Percentiles rank a stretch among this genome's conserved stretches.
Evolutionary conservation across 768 basidiomycete species (phyloP).

Genomic region (Strobilomyces confusus): DNA sequence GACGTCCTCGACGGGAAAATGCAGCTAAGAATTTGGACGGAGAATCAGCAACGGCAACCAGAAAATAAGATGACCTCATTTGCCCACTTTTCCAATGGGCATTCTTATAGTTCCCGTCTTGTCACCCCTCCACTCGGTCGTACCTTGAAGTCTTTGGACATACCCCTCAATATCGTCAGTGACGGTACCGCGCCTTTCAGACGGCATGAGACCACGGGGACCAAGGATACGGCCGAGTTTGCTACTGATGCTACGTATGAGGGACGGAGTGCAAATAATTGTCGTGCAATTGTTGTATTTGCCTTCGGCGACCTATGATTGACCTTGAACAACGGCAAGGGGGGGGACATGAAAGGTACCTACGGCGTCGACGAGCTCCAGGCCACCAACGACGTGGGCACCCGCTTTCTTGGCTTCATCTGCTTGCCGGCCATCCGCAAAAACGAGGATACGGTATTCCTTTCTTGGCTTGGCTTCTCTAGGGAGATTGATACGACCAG

Average conservation of each 20-base stretch:
- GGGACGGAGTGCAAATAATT: slow-evolving; percentile 76
- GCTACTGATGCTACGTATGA: slow-evolving; percentile 75
- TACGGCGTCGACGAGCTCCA: slow-evolving; percentile 85
- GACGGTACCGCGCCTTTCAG: slow-evolving; percentile 89
- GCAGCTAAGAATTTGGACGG: slow-evolving; percentile 44
- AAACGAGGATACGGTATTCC: slow-evolving; percentile 83
- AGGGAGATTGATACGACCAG: slow-evolving; percentile 85
- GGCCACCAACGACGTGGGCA: slow-evolving; percentile 86
- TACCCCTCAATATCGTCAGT: slow-evolving; percentile 84
- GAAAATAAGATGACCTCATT: background rate
- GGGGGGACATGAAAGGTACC: slow-evolving; percentile 27
- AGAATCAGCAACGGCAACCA: background rate
- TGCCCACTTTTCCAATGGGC: slow-evolving; percentile 70
- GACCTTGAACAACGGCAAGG: background rate
- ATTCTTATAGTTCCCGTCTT: slow-evolving; percentile 79
- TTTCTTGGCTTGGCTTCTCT: slow-evolving; percentile 68
- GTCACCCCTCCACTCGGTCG: slow-evolving; percentile 92
- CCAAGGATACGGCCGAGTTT: slow-evolving; percentile 78
- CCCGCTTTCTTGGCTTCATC: slow-evolving; percentile 85
- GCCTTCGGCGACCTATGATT: slow-evolving; percentile 63
- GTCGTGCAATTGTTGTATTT: slow-evolving; percentile 69
- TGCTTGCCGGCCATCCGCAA: slow-evolving; percentile 80
- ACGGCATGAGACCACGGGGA: slow-evolving; percentile 94
- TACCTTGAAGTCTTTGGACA: slow-evolving; percentile 73
- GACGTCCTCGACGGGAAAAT: slow-evolving; percentile 73